Evolutionary conservation across 176 grass and related monocot species (phyloP), one percentile per base, ranked within the genome.

Genomic region (Eremochloa ophiuroides): DNA sequence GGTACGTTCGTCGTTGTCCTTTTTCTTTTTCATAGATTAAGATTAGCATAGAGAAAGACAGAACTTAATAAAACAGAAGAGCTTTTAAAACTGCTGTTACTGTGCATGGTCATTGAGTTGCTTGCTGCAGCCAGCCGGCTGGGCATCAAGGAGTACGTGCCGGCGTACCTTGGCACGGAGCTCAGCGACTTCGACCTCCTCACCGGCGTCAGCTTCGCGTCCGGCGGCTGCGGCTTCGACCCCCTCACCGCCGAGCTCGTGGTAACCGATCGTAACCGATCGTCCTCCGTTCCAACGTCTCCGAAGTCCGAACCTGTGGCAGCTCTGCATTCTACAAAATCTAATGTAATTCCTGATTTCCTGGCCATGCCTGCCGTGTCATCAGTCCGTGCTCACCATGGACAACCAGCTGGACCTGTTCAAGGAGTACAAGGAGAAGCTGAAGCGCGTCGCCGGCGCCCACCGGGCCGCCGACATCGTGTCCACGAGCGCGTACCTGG

Each of bases 151-250:
- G 73, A 91, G 50, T 86, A 87, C 73, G 25, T 97, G 76, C 94
- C 91, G 33, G 81, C 94, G 59, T 97, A 97, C 77, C 94, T 93
- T 2, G 87, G 91, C 47, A 78, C 88, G 22, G 43, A 91, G 63
- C 89, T 97, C 85, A 88, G 68, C 39, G 74, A 88, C 41, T 86
- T 80, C 41, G 94, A 97, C 66, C 86, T 97, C 80, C 91, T 97
- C 79, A 97, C 94, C 13, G 94, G 94, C 72, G 91, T 93, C 72
- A 97, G 81, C 65, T 97, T 97, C 76, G 94, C 94, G n/a, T 97
- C 91, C 27, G 91, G 94, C 35, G 91, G 75, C 71, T 84, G 79
- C 29, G 94, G 91, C 33, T 91, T 80, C 61, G 94, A 97, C 56
- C 94, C 94, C 41, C 89, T 97, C 80, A 97, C 95, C 17, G 71